phyloP scores from a whole-genome alignment of 495 filamentous ascomycete genomes.

The Penicillium pulvis region DNA sequence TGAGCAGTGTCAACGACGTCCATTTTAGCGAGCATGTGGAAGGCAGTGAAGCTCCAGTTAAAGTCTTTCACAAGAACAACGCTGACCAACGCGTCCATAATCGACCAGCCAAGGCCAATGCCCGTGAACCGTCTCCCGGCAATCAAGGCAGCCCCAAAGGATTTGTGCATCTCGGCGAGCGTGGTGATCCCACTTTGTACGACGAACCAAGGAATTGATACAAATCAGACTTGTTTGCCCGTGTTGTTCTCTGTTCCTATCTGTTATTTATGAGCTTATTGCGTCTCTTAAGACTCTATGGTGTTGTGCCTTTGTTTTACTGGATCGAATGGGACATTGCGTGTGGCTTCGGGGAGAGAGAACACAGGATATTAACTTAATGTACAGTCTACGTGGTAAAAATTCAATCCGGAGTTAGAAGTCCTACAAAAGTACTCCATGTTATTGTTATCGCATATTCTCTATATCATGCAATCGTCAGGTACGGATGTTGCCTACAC shows the following conservation, averaged over 20 bases:
- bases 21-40: constrained; percentile 64
- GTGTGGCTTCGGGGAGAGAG: neutral
- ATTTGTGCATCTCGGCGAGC: constrained; percentile 79
- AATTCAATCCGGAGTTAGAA: neutral
- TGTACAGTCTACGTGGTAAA: constrained; percentile 11
- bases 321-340: neutral
- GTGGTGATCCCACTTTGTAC: constrained; percentile 78
- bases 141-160: constrained; percentile 66
- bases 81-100: constrained; percentile 47
- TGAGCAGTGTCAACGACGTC: constrained; percentile 80
- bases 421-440: too few relatives aligned
- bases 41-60: constrained; percentile 60
- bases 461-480: constrained; percentile 13
- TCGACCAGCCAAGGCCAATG: constrained; percentile 30
- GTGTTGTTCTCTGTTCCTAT: constrained; percentile 1
- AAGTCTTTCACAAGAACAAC: constrained; percentile 79
- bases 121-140: constrained; percentile 61
- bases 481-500: constrained; percentile 15
- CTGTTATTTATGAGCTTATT: neutral
- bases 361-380: neutral
- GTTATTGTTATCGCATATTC: neutral
- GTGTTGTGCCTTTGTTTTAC: neutral
- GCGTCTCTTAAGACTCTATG: neutral
- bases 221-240: constrained; percentile 11
- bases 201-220: constrained; percentile 60